These are phyloP conservation scores for Phalaenopsis equestris DNA, from an alignment of 106 monocot genomes.

Conservation along the genomic window DNA sequence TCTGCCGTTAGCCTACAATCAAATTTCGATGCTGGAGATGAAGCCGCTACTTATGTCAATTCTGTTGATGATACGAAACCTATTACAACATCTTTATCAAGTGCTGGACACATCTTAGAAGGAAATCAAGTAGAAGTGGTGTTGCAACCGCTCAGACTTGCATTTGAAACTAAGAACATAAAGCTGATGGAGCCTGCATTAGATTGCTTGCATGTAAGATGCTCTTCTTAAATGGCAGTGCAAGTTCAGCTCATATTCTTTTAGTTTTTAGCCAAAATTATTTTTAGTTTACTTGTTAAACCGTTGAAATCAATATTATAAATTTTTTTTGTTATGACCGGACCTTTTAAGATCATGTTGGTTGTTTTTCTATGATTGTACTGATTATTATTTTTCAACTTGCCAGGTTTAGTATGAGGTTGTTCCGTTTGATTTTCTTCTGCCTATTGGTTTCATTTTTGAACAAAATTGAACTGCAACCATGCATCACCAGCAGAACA, in stretches of 20 bases:
- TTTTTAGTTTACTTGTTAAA: background rate
- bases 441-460: too few species aligned
- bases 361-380: background rate
- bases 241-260: background rate
- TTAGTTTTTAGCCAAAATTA: constrained; percentile 4
- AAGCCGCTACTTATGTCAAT: constrained; percentile 16
- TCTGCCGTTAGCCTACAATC: constrained; percentile 14
- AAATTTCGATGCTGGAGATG: constrained; percentile 19
- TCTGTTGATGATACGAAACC: constrained; percentile 21
- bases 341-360: background rate
- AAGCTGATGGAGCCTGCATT: constrained; percentile 88
- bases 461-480: too few species aligned
- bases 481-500: too few species aligned
- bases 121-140: constrained; percentile 80
- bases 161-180: constrained; percentile 86
- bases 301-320: background rate
- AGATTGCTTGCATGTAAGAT: constrained; percentile 93
- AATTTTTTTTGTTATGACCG: too few species aligned
- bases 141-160: constrained; percentile 85
- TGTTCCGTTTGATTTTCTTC: too few species aligned
- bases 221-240: background rate
- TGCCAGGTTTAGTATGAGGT: background rate
- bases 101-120: constrained; percentile 70
- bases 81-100: constrained; percentile 52
- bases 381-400: background rate